These are phyloP conservation scores for Coelastrella sp. DNA, from an alignment of 139 green algal genomes.

Conservation along the genomic window DNA sequence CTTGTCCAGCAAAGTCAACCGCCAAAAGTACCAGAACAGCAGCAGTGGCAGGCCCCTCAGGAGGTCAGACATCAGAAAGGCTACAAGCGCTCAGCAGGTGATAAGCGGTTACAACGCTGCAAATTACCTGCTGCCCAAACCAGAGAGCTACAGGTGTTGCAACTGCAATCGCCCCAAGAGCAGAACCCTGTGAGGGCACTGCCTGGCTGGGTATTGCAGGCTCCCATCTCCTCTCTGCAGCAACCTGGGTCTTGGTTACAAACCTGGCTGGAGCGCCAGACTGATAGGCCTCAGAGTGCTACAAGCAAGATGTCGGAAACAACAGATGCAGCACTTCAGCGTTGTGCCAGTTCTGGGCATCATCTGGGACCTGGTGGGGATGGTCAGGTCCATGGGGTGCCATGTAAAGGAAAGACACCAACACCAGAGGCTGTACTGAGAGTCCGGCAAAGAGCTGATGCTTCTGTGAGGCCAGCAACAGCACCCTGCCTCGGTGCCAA, in stretches of 20 bases:
- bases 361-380: background rate
- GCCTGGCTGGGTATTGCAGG: background rate
- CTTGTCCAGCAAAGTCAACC: background rate
- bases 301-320: no score
- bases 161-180: background rate
- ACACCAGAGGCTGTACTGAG: no score
- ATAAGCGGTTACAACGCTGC: background rate
- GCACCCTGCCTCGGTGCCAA: no score
- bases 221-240: slow-evolving; percentile 7
- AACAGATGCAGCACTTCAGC: background rate
- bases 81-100: background rate
- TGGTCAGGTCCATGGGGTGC: no score
- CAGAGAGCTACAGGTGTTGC: no score
- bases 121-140: no score
- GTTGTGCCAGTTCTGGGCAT: background rate
- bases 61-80: background rate
- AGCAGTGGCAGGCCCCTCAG: slow-evolving; percentile 18
- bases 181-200: no score
- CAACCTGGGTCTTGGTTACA: background rate
- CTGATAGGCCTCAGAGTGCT: background rate
- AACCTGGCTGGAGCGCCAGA: background rate
- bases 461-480: background rate
- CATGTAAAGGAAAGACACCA: no score
- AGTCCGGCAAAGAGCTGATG: no score
- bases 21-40: slow-evolving; percentile 8